These are phyloP conservation scores for Entrophospora sp. DNA, from an alignment of 192 early-diverging fungal species.

Conservation along the genomic window DNA sequence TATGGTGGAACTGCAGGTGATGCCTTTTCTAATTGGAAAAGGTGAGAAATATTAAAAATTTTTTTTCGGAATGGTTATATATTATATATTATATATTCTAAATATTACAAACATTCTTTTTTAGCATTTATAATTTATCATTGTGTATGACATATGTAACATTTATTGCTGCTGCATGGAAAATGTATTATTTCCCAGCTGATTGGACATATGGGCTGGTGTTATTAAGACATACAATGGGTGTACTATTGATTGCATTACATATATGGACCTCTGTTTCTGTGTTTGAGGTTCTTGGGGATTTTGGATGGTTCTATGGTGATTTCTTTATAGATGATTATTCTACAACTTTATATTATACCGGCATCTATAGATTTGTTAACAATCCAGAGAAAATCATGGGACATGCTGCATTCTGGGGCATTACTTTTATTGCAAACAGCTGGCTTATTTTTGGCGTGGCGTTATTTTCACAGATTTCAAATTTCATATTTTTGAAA, in stretches of 20 bases:
- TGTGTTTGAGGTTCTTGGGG: constrained; percentile 87
- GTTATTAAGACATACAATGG: constrained; percentile 78
- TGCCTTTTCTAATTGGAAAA: constrained; percentile 93
- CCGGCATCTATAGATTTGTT: constrained; percentile 79
- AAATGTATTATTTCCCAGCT: constrained; percentile 69
- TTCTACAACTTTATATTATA: constrained; percentile 67
- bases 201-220: constrained; percentile 59
- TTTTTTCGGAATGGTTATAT: too few relatives aligned
- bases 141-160: constrained; percentile 88
- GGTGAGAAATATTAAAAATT: constrained; percentile 40
- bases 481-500: constrained; percentile 73
- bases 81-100: too few relatives aligned
- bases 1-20: constrained; percentile 80
- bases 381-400: constrained; percentile 93
- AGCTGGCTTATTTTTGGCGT: constrained; percentile 74
- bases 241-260: constrained; percentile 69
- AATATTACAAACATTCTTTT: too few relatives aligned
- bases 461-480: constrained; percentile 75
- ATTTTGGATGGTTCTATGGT: constrained; percentile 98
- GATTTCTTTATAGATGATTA: constrained; percentile 90
- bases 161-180: constrained; percentile 72
- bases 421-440: constrained; percentile 77
- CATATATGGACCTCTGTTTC: constrained; percentile 90
- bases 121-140: constrained; percentile 82
- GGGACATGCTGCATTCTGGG: constrained; percentile 93